Evolutionary conservation across 2,329 filamentous ascomycete species (phyloP).

Genomic region (Cladosporium halotolerans): DNA sequence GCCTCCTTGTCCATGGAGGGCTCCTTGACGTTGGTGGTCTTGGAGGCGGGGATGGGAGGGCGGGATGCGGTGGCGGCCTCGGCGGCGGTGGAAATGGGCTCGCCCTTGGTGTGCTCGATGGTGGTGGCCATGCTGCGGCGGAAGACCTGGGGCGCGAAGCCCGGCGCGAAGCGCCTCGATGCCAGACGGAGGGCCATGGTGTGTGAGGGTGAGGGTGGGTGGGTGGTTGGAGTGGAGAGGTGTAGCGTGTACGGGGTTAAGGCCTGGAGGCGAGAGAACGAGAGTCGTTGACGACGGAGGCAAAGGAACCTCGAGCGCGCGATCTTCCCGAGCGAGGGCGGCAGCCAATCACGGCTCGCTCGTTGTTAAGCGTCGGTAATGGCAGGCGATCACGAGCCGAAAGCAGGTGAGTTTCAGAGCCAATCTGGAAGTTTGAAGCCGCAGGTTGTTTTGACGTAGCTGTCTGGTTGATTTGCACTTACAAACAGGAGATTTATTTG

Average conservation of each 20-base stretch:
- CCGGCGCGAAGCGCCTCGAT: slow-evolving; percentile 29
- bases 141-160: slow-evolving; percentile 22
- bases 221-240: slow-evolving; percentile 17
- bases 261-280: background rate
- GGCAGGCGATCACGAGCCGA: background rate
- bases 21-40: slow-evolving; percentile 57
- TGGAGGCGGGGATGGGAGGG: slow-evolving; percentile 38
- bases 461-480: too few species aligned
- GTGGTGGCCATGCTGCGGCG: slow-evolving; percentile 32
- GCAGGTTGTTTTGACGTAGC: too few species aligned
- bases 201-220: slow-evolving; percentile 1
- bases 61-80: slow-evolving; percentile 28
- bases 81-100: slow-evolving; percentile 26
- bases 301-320: too few species aligned
- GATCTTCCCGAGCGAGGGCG: background rate
- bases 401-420: background rate
- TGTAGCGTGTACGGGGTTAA: slow-evolving; percentile 6
- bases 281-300: background rate
- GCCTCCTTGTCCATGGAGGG: slow-evolving; percentile 52
- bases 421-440: background rate
- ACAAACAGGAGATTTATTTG: too few species aligned
- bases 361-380: background rate
- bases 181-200: slow-evolving; percentile 33
- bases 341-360: background rate
- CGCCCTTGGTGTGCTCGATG: slow-evolving; percentile 28